Base-by-base conservation (phyloP, 257 asterid genomes). In the Cynanchum wilfordii region DNA sequence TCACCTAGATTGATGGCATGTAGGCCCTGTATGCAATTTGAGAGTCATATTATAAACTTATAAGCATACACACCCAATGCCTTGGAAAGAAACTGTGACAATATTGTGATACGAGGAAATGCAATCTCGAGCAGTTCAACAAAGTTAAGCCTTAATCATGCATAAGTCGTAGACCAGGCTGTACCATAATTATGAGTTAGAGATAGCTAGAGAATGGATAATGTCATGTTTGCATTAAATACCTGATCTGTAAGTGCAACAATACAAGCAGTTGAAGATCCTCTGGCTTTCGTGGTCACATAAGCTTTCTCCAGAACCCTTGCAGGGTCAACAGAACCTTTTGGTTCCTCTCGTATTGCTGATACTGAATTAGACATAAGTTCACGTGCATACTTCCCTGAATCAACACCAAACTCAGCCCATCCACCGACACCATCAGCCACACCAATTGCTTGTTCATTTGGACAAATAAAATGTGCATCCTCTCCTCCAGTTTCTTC, bases 401-500 rank as follows among this genome's bases (percentile, higher is more conserved):
- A 86, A 80, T 91, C 87, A 72, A 91, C 86, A 62, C 99, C 99
- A 68, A 84, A 75, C 83, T 91, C 97, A 24, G 96, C 96, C 99
- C 99, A 94, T 65, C 99, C 99, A 72, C 98, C 99, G 5, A 94
- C 99, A 66, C 97, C 99, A 85, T 94, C 99, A 72, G 99, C 98
- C 63, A 94, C 95, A 73, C 99, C 98, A 66, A 93, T 86, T 75
- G 92, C 95, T 71, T 87, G 92, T 75, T 88, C 84, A 64, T 89
- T 91, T 13, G 81, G 70, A 77, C 98, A 93, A 40, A 93, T 89
- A 82, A 93, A 93, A 81, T 93, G 98, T 73, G 98, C 98, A 80
- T 90, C 98, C 80, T 93, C 97, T 73, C 98, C 98, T 62, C 98
- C 96, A 54, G 96, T 89, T 77, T 91, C 97, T 88, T 93, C 97